Evolutionary conservation across 495 filamentous ascomycete genomes (phyloP), one percentile per base, ranked within the genome.

Genomic region (Penicillium nucicola): DNA sequence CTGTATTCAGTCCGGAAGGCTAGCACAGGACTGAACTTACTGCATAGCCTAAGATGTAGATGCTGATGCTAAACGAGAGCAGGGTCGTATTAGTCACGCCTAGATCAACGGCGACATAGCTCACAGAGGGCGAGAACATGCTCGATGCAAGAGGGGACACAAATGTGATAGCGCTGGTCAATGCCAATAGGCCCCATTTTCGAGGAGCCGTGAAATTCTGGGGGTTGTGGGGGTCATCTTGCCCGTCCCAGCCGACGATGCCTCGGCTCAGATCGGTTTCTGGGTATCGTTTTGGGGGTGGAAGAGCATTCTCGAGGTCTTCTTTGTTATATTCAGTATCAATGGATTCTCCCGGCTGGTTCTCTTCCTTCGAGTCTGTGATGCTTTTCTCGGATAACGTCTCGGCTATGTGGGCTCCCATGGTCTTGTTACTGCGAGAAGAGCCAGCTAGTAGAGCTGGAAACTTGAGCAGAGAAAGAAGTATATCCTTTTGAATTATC

Each of bases 51-150:
- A 88, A 55, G 5, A 84, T 56, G 45, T 68, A 84, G 11, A 84
- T 77, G 49, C 72, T 80, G 15, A 85, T 78, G 37, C 68, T 72
- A 42, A 84, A 74, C 0, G 78, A 63, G 1, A 72, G 59, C 10
- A 84, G 52, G 4, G 71, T 77, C 40, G 65, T 47, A 55, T 78
- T 77, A 0, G 63, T 73, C n/a, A 86, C 83, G 13, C 72, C 48
- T 22, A 91, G 75, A 5, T 92, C 87, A 9, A 32, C 41, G 30
- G 72, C 68, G 32, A 88, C 77, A 3, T 70, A 61, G n/a, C 51
- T 52, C 1, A 88, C 66, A 0, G 83, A 81, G 0, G 89, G 89
- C 5, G 88, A 81, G 15, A 91, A 81, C 78, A 92, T 90, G 40
- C 82, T 82, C 12, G 81, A 85, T 2, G 82, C 82, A 1, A 85